A percentile compares a stretch with the other conserved stretches of the same genome.
phyloP scores from a whole-genome alignment of 768 basidiomycete species.

The Boletus pseudo-olivaceus region DNA sequence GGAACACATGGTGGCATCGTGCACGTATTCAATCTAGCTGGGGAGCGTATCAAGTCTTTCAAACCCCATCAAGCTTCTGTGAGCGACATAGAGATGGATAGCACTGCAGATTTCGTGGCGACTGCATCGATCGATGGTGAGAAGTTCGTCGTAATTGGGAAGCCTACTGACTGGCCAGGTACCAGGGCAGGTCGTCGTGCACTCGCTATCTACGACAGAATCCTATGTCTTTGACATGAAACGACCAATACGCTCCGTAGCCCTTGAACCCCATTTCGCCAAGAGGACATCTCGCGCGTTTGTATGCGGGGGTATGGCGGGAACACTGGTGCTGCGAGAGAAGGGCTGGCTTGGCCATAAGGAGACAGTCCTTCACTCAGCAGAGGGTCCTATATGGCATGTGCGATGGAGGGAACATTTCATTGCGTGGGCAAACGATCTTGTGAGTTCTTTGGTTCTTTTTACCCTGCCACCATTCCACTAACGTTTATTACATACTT shows the following conservation, averaged over 20 bases:
- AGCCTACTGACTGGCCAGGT: conserved; percentile 37
- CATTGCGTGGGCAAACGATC: conserved; percentile 96
- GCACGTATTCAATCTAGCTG: conserved; percentile 76
- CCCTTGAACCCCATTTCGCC: conserved; percentile 88
- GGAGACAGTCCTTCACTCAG: conserved; percentile 74
- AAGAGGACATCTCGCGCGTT: conserved; percentile 74
- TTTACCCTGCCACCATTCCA: not conserved
- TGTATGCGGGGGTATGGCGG: conserved; percentile 90
- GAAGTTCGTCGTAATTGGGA: conserved; percentile 38
- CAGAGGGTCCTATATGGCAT: conserved; percentile 95
- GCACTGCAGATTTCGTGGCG: conserved; percentile 83
- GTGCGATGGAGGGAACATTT: conserved; percentile 81
- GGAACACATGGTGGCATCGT: conserved; percentile 94
- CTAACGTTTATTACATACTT: not conserved
- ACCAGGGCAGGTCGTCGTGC: conserved; percentile 87
- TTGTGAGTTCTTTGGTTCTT: conserved; percentile 46
- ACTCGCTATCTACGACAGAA: conserved; percentile 75
- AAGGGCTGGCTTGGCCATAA: conserved; percentile 97
- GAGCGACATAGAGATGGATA: conserved; percentile 80
- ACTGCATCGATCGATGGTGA: conserved; percentile 93
- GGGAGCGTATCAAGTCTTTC: conserved; percentile 82
- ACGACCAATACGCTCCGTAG: conserved; percentile 85
- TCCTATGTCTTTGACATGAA: conserved; percentile 86
- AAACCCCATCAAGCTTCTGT: conserved; percentile 88
- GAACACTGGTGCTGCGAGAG: conserved; percentile 81